Base-by-base conservation (phyloP, 495 filamentous ascomycete genomes). In the Cudoniella acicularis region DNA sequence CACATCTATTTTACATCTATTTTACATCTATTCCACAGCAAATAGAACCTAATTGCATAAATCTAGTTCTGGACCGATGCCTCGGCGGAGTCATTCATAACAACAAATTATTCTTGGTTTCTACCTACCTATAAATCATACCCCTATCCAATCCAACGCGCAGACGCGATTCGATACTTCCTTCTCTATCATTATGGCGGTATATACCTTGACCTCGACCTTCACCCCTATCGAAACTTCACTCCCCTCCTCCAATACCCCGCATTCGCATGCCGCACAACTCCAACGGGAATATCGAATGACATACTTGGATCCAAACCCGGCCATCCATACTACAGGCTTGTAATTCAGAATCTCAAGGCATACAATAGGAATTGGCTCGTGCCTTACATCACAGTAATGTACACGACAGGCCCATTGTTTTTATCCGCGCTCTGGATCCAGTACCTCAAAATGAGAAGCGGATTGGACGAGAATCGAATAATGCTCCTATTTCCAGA, bases 171-270 rank as follows among this genome's bases (percentile, higher is more conserved):
- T 43, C 82, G 91, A 18, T 96, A 95, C 72, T 95, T 96, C 63
- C 75, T 92, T 17, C 75, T 96, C 36, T 78, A 82, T 22, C 85
- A 90, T 65, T 93, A 83, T 66, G 91, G 91, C 54, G 91, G 91
- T 26, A 86, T 92, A 51, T 96, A 96, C 67, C 84, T 96, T 62
- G 91, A 96, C 64, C 75, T 96, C 20, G 91, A 96, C 70, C 87
- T 93, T 74, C 87, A 88, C 62, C 93, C 90, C 75, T 87, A 88
- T 63, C 83, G 87, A 51, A 81, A 83, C 24, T 77, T 95, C 47
- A 86, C 91, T 60, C 88, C 91, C 42, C 78, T 94, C 3, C 81
- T 92, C 24, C 79, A 82, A 25, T 94, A 91, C 70, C 85, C 85
- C 11, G 82, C 87, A 36, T 93, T 89, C 87, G 78, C 92, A 25